A percentile compares a stretch with the other conserved stretches of the same genome.
Evolutionary conservation across 1,139 yeast species (phyloP).

Genomic region (Diutina scorzettiae): DNA sequence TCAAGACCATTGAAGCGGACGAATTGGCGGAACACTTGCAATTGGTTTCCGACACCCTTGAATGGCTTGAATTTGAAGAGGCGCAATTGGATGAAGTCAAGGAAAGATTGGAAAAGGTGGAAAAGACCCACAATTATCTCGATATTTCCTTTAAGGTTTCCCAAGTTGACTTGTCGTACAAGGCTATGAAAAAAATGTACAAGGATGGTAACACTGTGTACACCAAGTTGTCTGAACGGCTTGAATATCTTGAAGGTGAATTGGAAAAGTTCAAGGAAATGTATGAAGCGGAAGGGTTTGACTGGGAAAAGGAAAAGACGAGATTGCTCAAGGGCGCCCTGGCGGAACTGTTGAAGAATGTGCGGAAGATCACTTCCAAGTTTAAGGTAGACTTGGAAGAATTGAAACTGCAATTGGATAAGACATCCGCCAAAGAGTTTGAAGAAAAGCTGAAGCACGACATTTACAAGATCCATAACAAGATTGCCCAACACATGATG

Average conservation of each 20-base stretch:
- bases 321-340: neutral
- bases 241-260: slow-evolving; percentile 34
- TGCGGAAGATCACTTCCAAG: neutral
- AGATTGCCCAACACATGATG: slow-evolving; percentile 5
- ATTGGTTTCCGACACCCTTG: slow-evolving; percentile 39
- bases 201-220: slow-evolving; percentile 28
- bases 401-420: neutral
- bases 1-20: slow-evolving; percentile 21
- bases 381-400: neutral
- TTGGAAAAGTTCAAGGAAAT: slow-evolving; percentile 27
- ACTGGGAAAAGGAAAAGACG: slow-evolving; percentile 36
- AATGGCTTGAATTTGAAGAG: slow-evolving; percentile 69
- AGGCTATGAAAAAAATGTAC: slow-evolving; percentile 26
- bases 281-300: slow-evolving; percentile 29
- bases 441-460: neutral
- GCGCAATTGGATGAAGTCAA: slow-evolving; percentile 33
- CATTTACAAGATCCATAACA: slow-evolving; percentile 2
- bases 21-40: slow-evolving; percentile 17
- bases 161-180: slow-evolving; percentile 22
- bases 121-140: slow-evolving; percentile 13
- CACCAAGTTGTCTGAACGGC: slow-evolving; percentile 30
- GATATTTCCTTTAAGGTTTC: slow-evolving; percentile 16
- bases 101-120: slow-evolving; percentile 15
- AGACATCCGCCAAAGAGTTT: neutral
- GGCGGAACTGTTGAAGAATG: neutral